These are phyloP conservation scores for Amanita rubescens DNA, from an alignment of 768 basidiomycete genomes.

Conservation along the genomic window DNA sequence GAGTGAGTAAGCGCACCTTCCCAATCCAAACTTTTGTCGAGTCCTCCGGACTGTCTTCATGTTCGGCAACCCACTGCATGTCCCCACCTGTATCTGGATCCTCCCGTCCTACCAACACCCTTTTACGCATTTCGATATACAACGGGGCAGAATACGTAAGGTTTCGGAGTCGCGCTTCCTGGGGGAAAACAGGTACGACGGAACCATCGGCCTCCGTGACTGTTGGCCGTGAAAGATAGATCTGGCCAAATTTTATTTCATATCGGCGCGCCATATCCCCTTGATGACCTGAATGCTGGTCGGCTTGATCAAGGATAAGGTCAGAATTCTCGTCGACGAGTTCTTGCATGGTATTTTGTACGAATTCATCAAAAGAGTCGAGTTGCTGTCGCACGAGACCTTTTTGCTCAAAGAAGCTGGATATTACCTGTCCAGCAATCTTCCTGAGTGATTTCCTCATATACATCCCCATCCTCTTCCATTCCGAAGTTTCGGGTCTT, in stretches of 20 bases:
- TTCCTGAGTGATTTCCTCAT: slow-evolving; percentile 82
- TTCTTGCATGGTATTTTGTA: slow-evolving; percentile 99
- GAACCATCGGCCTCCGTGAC: slow-evolving; percentile 95
- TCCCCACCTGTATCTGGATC: slow-evolving; percentile 82
- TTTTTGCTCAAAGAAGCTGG: slow-evolving; percentile 94
- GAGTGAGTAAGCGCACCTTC: slow-evolving; percentile 48
- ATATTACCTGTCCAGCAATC: slow-evolving; percentile 95
- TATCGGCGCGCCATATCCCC: slow-evolving; percentile 81
- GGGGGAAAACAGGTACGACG: slow-evolving; percentile 90
- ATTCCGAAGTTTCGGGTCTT: slow-evolving; percentile 50
- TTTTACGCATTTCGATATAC: slow-evolving; percentile 93
- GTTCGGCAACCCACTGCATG: slow-evolving; percentile 67
- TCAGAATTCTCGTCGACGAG: slow-evolving; percentile 96
- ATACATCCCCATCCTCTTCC: slow-evolving; percentile 48
- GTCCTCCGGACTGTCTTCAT: slow-evolving; percentile 55
- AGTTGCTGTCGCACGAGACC: slow-evolving; percentile 97
- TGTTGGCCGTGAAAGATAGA: slow-evolving; percentile 92
- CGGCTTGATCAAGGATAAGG: slow-evolving; percentile 91
- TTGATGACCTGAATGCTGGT: slow-evolving; percentile 90
- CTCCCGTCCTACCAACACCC: slow-evolving; percentile 70
- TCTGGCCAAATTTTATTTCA: slow-evolving; percentile 96
- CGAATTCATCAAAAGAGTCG: slow-evolving; percentile 97
- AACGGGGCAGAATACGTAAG: slow-evolving; percentile 94
- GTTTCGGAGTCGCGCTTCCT: slow-evolving; percentile 92
- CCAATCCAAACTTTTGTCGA: slow-evolving; percentile 90